Conservation (phyloP, 1,139 yeast species). For the Pichia sp. region DNA sequence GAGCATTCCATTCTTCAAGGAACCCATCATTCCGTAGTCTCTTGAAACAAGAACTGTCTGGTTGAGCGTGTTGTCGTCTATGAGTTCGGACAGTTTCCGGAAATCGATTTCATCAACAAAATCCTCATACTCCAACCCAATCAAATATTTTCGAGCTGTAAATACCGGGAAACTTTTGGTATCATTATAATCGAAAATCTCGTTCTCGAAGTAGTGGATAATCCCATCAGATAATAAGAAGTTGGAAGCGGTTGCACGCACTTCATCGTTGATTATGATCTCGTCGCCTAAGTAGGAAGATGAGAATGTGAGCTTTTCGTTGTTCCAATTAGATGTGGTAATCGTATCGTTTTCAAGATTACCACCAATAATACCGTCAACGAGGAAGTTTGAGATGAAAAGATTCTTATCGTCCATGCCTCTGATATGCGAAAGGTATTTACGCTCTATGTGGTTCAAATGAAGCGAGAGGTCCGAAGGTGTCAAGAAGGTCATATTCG, state of each 20-base stretch:
- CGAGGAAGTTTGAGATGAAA: slow-evolving; percentile 36
- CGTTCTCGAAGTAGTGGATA: slow-evolving; percentile 50
- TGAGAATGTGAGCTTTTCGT: slow-evolving; percentile 27
- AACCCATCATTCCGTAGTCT: slow-evolving; percentile 22
- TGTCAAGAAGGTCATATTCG: slow-evolving; percentile 39
- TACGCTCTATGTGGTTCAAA: slow-evolving; percentile 43
- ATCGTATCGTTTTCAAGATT: slow-evolving; percentile 29
- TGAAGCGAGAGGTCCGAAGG: slow-evolving; percentile 42
- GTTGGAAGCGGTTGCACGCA: slow-evolving; percentile 38
- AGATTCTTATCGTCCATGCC: slow-evolving; percentile 36
- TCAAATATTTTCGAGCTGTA: slow-evolving; percentile 67
- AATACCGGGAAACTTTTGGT: slow-evolving; percentile 34
- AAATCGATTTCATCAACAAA: slow-evolving; percentile 70
- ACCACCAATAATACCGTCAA: slow-evolving; percentile 38
- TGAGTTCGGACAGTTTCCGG: slow-evolving; percentile 51
- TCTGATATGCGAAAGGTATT: slow-evolving; percentile 39
- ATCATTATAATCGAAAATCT: slow-evolving; percentile 37
- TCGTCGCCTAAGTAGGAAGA: slow-evolving; percentile 33
- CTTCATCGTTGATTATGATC: slow-evolving; percentile 30
- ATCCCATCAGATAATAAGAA: slow-evolving; percentile 55
- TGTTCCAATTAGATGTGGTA: slow-evolving; percentile 25
- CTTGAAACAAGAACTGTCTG: slow-evolving; percentile 56
- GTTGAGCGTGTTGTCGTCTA: slow-evolving; percentile 48
- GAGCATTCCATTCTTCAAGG: slow-evolving; percentile 38
- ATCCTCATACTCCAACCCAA: slow-evolving; percentile 62